These are phyloP conservation scores for Taphrina deformans DNA, from an alignment of 1,139 yeast genomes.

Conservation along the genomic window DNA sequence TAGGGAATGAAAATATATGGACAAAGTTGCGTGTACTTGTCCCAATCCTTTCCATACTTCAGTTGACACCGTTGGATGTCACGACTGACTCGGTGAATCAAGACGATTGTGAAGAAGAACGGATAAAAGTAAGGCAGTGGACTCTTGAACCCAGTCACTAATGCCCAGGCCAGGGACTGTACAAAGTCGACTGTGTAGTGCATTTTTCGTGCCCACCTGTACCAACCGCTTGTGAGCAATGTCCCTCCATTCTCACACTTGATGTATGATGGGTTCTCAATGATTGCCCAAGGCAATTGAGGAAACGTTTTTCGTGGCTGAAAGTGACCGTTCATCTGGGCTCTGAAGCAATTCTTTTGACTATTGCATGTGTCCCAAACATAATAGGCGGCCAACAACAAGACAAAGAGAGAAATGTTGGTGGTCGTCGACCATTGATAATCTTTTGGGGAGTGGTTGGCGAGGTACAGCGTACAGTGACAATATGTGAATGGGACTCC, in stretches of 20 bases:
- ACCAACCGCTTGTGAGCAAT: slow-evolving; percentile 92
- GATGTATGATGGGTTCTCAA: slow-evolving; percentile 80
- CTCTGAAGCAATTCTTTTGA: slow-evolving; percentile 92
- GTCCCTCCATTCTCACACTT: slow-evolving; percentile 80
- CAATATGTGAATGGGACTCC: slow-evolving; percentile 98
- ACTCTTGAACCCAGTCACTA: slow-evolving; percentile 81
- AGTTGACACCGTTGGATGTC: slow-evolving; percentile 78
- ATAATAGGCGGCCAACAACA: slow-evolving; percentile 72
- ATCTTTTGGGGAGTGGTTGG: slow-evolving; percentile 77
- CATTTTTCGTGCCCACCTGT: slow-evolving; percentile 75
- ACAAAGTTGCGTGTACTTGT: slow-evolving; percentile 75
- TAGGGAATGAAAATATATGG: slow-evolving; percentile 87
- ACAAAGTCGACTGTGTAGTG: slow-evolving; percentile 94
- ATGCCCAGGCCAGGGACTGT: slow-evolving; percentile 88
- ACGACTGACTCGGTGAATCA: slow-evolving; percentile 83
- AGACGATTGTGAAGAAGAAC: slow-evolving; percentile 77
- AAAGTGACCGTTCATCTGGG: slow-evolving; percentile 77
- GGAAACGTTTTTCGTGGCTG: slow-evolving; percentile 85
- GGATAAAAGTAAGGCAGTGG: slow-evolving; percentile 98
- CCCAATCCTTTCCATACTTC: slow-evolving; percentile 96
- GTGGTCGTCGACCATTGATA: slow-evolving; percentile 69
- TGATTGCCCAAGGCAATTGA: slow-evolving; percentile 76
- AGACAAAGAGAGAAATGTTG: slow-evolving; percentile 57
- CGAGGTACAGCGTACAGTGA: slow-evolving; percentile 81
- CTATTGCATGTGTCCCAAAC: slow-evolving; percentile 94